phyloP scores from a whole-genome alignment of 1,284 basidiomycete genomes.

The Papiliotrema laurentii region DNA sequence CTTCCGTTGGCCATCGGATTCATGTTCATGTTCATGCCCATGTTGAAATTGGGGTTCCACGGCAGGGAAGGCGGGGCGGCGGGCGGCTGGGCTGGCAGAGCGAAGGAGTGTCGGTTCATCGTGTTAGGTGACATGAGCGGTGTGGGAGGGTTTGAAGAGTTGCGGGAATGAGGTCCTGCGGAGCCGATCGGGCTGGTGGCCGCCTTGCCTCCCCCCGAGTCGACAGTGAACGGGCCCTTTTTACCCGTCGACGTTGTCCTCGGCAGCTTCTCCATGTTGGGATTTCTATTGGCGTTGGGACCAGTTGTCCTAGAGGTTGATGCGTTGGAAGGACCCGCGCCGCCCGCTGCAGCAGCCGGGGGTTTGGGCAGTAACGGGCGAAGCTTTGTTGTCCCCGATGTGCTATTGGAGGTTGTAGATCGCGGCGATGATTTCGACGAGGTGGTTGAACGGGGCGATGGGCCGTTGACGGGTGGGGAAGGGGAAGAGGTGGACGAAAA shows the following conservation, averaged over 20 bases:
- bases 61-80: no score
- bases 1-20: no score
- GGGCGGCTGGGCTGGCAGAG: not conserved
- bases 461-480: constrained; percentile 37
- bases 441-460: constrained; percentile 38
- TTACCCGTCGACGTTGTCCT: constrained; percentile 31
- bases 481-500: constrained; percentile 23
- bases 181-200: constrained; percentile 2
- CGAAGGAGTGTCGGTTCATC: constrained; percentile 15
- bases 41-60: no score
- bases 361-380: constrained; percentile 41
- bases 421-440: constrained; percentile 37
- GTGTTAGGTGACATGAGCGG: constrained; percentile 16
- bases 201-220: constrained; percentile 32
- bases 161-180: constrained; percentile 15
- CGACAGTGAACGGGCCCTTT: constrained; percentile 46
- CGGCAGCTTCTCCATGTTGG: constrained; percentile 38
- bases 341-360: constrained; percentile 10
- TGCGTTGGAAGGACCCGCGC: constrained; percentile 1
- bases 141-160: constrained; percentile 21
- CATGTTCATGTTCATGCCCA: no score
- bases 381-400: constrained; percentile 24
- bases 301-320: not conserved
- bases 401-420: constrained; percentile 21
- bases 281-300: not conserved